Evolutionary conservation across 2,329 filamentous ascomycete species (phyloP).

Genomic region (Fusarium falciforme): DNA sequence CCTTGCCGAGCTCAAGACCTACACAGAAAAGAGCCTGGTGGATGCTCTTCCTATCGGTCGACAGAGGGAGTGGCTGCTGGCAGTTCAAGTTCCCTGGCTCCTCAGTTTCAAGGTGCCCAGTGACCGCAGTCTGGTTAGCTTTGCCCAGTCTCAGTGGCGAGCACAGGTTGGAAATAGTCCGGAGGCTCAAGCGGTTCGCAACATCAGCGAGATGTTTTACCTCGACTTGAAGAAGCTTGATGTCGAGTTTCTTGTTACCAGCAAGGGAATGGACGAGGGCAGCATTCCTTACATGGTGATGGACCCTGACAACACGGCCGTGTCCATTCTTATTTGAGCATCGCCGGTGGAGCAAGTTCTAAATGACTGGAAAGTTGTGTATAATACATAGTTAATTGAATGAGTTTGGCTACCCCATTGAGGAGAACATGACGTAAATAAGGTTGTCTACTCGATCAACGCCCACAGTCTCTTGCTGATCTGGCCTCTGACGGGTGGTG

Average conservation of each 20-base stretch:
- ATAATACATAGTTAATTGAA: background rate
- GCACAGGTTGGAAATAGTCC: conserved; percentile 43
- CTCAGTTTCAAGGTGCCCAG: conserved; percentile 56
- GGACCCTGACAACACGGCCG: conserved; percentile 51
- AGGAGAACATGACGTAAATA: background rate
- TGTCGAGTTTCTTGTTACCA: conserved; percentile 46
- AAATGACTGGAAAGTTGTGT: background rate
- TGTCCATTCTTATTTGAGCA: conserved; percentile 42
- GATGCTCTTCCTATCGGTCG: conserved; percentile 55
- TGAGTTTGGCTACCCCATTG: background rate
- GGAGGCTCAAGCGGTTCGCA: conserved; percentile 17
- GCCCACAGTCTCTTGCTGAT: background rate
- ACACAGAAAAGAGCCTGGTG: conserved; percentile 47
- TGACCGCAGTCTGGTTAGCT: conserved; percentile 54
- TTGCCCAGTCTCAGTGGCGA: conserved; percentile 52
- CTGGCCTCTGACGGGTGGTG: background rate
- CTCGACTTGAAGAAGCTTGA: conserved; percentile 43
- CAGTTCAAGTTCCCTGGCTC: conserved; percentile 58
- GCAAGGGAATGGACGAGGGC: conserved; percentile 47
- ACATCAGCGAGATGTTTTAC: conserved; percentile 41
- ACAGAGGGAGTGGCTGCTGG: conserved; percentile 57
- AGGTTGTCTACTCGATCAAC: background rate
- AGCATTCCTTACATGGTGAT: conserved; percentile 53
- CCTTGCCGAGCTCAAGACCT: conserved; percentile 46
- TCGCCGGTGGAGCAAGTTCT: background rate